Conservation (phyloP, 31 red algal genomes). For the Odonthalia washingtoniensis region DNA sequence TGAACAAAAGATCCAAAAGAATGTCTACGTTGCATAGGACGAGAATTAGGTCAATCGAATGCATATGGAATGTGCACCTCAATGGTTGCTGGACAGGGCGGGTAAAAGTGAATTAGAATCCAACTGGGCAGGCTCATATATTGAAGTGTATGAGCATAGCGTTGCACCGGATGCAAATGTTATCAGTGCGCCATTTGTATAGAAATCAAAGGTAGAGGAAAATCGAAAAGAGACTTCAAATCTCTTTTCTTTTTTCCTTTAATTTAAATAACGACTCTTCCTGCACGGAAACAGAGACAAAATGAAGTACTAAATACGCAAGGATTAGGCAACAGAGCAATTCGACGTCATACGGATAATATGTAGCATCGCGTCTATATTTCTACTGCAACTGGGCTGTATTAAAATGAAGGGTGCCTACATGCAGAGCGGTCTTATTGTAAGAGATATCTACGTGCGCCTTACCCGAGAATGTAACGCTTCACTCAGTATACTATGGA, state of each 20-base stretch:
- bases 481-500: no score
- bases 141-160: background rate
- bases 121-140: background rate
- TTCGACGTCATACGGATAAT: background rate
- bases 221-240: background rate
- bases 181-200: background rate
- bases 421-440: background rate
- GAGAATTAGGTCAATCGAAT: background rate
- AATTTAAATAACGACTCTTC: background rate
- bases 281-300: background rate
- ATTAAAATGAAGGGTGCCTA: background rate
- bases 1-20: conserved; percentile 16
- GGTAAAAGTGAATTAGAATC: background rate
- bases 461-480: background rate
- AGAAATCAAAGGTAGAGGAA: background rate
- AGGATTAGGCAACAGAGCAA: background rate
- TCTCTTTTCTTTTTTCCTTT: no score
- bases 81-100: conserved; percentile 35
- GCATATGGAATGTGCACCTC: conserved; percentile 21
- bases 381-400: background rate
- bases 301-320: background rate
- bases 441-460: background rate
- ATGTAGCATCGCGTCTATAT: background rate
- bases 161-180: background rate
- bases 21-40: background rate